Base-by-base conservation (phyloP, 2,329 filamentous ascomycete genomes). In the Pyricularia sp. region DNA sequence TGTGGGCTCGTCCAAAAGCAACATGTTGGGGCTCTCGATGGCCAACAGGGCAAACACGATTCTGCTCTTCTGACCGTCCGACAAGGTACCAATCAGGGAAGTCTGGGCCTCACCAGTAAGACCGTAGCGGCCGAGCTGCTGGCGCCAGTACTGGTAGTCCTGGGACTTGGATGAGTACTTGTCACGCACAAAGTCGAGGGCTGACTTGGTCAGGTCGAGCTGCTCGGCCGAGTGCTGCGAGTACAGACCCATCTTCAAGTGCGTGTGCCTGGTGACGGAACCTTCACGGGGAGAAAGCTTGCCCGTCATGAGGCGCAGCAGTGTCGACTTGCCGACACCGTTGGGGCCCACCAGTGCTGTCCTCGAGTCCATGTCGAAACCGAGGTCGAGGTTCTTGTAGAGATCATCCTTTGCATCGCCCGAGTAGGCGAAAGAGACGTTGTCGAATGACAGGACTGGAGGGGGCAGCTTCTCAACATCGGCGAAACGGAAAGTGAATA, bases 381-480 rank as follows among this genome's bases (percentile, higher is more conserved):
- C 94, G 68, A 99, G 90, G 76, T 99, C 94, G 57, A 99, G 86
- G 81, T 97, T 86, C 78, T 93, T 91, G 82, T 99, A 99, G 65
- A 99, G 83, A 75, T 96, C 96, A 75, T 99, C 94, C 73, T 90
- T 87, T 65, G 85, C 73, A 16, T 96, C 85, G 67, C 94, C 94
- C 65, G 91, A 96, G 84, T 99, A 99, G 59, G 93, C 96, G 82
- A 99, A 99, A 65, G 92, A 96, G 71, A 99, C 94, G 71, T 97
- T 84, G 79, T 99, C 94, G 73, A 99, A 96, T 10, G 94, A 93
- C 71, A 99, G 81, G 60, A 99, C 94, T 53, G 94, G 94, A 64
- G 94, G 96, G 13, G 94, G 94, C n/a, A 99, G 88, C 84, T 99
- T 99, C 76, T 99, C 94, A 64, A 97, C 94, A 73, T 97, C 93